These are phyloP conservation scores for Diaporthe destruens DNA, from an alignment of 2,329 filamentous ascomycete genomes.

Conservation along the genomic window DNA sequence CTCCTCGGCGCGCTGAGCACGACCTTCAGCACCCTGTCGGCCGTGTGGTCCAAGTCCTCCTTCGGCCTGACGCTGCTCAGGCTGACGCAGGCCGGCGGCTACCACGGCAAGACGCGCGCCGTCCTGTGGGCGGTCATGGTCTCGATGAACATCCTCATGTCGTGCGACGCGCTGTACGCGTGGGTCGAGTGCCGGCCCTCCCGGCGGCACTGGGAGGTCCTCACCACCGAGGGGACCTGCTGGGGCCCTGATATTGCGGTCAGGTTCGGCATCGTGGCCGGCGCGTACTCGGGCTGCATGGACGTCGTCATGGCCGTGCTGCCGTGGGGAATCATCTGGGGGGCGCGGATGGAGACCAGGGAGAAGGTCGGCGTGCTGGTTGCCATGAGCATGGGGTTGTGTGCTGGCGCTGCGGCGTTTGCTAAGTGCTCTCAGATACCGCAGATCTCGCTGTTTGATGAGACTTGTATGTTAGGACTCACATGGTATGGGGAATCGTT, in stretches of 20 bases:
- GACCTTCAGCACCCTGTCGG: conserved; percentile 45
- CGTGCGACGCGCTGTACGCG: conserved; percentile 45
- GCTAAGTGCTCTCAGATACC: conserved; percentile 24
- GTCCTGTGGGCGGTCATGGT: conserved; percentile 51
- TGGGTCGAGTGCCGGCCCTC: conserved; percentile 50
- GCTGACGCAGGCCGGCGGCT: conserved; percentile 43
- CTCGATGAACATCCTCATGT: conserved; percentile 50
- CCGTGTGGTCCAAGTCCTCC: conserved; percentile 52
- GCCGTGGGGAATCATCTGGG: conserved; percentile 42
- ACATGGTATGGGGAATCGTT: no score
- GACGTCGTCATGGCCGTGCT: conserved; percentile 41
- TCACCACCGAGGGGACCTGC: conserved; percentile 45
- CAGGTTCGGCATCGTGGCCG: conserved; percentile 44
- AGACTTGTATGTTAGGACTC: neutral
- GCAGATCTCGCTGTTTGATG: conserved; percentile 47
- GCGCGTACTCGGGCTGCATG: conserved; percentile 40
- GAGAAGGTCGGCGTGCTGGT: conserved; percentile 40
- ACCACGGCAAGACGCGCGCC: conserved; percentile 44
- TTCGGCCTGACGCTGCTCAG: conserved; percentile 53
- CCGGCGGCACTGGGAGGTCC: conserved; percentile 46
- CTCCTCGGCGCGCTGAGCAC: conserved; percentile 2
- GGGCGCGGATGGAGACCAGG: conserved; percentile 36
- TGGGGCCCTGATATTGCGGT: conserved; percentile 44
- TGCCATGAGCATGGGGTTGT: conserved; percentile 43
- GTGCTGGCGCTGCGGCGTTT: neutral